Evolutionary conservation across 1,139 yeast genomes (phyloP).

Genomic region (Geotrichum histeridarum): DNA sequence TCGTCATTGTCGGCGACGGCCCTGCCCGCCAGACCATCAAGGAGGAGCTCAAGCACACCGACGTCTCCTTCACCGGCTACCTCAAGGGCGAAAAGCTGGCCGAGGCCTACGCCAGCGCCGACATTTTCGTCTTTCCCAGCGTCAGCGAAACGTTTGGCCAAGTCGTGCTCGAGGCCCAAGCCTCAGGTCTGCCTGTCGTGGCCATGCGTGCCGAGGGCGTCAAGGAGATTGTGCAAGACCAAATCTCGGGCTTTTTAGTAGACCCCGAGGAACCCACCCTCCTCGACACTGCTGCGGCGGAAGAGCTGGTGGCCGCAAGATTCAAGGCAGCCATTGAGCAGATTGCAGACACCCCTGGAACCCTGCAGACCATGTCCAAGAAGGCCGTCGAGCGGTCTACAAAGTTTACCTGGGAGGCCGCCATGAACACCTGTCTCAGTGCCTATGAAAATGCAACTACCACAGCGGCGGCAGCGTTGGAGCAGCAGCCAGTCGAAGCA

Average conservation of each 20-base stretch:
- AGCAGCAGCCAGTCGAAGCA: no score
- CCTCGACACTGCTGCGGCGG: not conserved
- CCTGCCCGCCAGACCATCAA: slow-evolving; percentile 22
- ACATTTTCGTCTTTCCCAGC: slow-evolving; percentile 24
- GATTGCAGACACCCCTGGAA: slow-evolving; percentile 10
- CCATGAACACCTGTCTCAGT: slow-evolving; percentile 20
- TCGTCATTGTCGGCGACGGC: slow-evolving; percentile 25
- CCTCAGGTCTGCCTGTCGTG: slow-evolving; percentile 25
- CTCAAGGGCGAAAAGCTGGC: slow-evolving; percentile 23
- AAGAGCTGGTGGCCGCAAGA: slow-evolving; percentile 6
- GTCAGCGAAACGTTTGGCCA: slow-evolving; percentile 26
- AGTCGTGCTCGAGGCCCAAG: slow-evolving; percentile 26
- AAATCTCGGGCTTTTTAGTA: slow-evolving; percentile 19
- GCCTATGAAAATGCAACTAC: slow-evolving; percentile 11
- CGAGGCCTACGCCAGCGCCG: slow-evolving; percentile 24
- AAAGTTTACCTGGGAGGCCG: slow-evolving; percentile 20
- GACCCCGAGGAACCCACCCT: slow-evolving; percentile 6
- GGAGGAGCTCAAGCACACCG: slow-evolving; percentile 18
- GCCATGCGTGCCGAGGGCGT: slow-evolving; percentile 23
- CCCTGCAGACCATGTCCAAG: slow-evolving; percentile 16
- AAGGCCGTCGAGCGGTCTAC: slow-evolving; percentile 18
- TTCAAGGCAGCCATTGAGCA: slow-evolving; percentile 13
- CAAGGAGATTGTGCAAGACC: slow-evolving; percentile 19
- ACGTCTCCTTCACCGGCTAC: slow-evolving; percentile 25
- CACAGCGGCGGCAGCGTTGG: no score